phyloP scores from a whole-genome alignment of 306 rosid species.

The Sicyos baderoa region DNA sequence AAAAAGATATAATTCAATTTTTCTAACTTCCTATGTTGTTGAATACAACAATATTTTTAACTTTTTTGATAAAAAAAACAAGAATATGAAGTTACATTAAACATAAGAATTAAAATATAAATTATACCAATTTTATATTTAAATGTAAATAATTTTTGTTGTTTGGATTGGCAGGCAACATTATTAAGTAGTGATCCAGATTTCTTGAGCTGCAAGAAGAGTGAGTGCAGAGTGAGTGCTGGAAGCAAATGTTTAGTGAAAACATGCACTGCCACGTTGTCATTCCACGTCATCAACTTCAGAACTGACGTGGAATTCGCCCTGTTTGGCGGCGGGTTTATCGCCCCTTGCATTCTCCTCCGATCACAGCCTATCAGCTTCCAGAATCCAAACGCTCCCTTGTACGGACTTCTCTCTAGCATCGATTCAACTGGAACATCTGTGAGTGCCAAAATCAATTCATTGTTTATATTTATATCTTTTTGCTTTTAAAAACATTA shows the following conservation, averaged over 20 bases:
- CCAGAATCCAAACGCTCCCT: constrained; percentile 58
- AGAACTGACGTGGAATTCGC: constrained; percentile 73
- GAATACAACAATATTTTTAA: too few relatives aligned
- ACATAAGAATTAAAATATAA: too few relatives aligned
- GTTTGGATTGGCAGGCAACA: constrained; percentile 58
- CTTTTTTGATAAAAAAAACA: too few relatives aligned
- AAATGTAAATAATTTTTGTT: too few relatives aligned
- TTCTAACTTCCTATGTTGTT: too few relatives aligned
- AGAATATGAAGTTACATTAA: too few relatives aligned
- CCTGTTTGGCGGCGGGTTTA: constrained; percentile 59
- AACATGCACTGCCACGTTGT: constrained; percentile 53
- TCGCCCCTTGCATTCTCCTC: constrained; percentile 41
- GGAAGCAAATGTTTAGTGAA: constrained; percentile 29
- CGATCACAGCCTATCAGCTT: constrained; percentile 42
- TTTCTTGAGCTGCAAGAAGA: constrained; percentile 56
- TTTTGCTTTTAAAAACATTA: too few relatives aligned
- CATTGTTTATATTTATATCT: background rate
- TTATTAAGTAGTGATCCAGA: constrained; percentile 48
- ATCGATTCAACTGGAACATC: constrained; percentile 58
- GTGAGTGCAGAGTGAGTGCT: constrained; percentile 31
- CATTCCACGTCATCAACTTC: constrained; percentile 76
- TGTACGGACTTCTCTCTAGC: constrained; percentile 61
- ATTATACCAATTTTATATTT: too few relatives aligned
- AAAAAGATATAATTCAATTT: too few relatives aligned
- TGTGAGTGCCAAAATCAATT: constrained; percentile 23